phyloP scores from a whole-genome alignment of 1,284 basidiomycete genomes.

The Ustilago vetiveriae region DNA sequence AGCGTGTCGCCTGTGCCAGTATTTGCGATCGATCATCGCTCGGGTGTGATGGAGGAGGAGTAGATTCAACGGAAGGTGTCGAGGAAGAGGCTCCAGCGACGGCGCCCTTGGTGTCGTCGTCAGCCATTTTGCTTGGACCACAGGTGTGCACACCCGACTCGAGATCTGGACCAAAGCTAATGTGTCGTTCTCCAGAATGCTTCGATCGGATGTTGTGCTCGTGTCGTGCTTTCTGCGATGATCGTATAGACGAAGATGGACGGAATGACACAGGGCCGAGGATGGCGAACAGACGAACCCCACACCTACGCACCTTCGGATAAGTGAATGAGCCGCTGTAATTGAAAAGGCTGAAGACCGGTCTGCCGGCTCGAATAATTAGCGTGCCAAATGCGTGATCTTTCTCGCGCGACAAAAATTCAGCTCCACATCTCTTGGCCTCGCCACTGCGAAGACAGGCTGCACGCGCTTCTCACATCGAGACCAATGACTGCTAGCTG shows the following conservation, averaged over 20 bases:
- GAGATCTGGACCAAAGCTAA: too few relatives aligned
- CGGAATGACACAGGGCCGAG: too few relatives aligned
- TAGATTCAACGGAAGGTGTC: neutral
- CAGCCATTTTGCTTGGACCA: conserved; percentile 12
- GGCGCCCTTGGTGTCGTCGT: conserved; percentile 14
- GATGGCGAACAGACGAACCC: conserved; percentile 6
- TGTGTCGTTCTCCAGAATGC: too few relatives aligned
- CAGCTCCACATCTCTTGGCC: conserved; percentile 1
- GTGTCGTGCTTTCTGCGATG: too few relatives aligned
- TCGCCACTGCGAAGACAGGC: too few relatives aligned
- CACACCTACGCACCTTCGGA: conserved; percentile 5
- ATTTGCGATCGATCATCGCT: conserved; percentile 24
- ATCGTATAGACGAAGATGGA: neutral
- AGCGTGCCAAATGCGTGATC: neutral
- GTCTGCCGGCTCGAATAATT: conserved; percentile 5
- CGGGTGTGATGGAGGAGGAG: neutral
- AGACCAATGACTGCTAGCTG: too few relatives aligned
- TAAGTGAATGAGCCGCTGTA: conserved; percentile 7
- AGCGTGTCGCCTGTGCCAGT: conserved; percentile 63
- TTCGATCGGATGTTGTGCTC: too few relatives aligned
- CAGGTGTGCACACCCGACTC: too few relatives aligned
- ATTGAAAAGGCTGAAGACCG: conserved; percentile 37
- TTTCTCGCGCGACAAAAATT: conserved; percentile 23
- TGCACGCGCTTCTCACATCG: too few relatives aligned
- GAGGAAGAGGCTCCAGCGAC: conserved; percentile 12